Base-by-base conservation (phyloP, 768 basidiomycete species). In the Termitomyces sp. region DNA sequence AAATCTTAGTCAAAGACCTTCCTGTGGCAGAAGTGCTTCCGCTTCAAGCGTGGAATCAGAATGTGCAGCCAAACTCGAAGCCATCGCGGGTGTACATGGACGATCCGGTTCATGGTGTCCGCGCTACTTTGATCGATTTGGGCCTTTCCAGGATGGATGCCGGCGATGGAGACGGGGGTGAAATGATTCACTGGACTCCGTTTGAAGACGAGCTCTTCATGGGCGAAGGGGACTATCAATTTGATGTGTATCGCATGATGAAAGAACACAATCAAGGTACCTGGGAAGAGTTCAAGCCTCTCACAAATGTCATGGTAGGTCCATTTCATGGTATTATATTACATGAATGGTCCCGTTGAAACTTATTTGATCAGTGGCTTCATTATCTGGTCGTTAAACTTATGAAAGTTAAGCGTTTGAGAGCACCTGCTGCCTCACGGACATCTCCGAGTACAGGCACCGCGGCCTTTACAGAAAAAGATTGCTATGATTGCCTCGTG, bases 191-290 rank as follows among this genome's bases (percentile, higher is more conserved):
- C 59, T 96, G 87, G 84, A 91, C 94, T 1, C 84, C 86, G 8
- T 86, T 97, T 62, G 96, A 97, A 52, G 85, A 88, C 11, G 94
- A 94, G 66, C 83, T 95, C 29, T 98, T 98, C 67, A 89, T 93
- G 76, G 96, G 96, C 36, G 86, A 92, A 78, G 96, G 94, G 10
- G 92, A 94, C 71, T 91, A 92, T 68, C 97, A 98, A 72, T 98
- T 94, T 72, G 94, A 98, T 69, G 80, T 98, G 4, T 99, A 99
- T 69, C 85, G 96, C 47, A 83, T 88, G 75, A 98, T 98, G 93
- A 79, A 80, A 53, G 76, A 78, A 36, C 75, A 86, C 63, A 86
- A 84, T 50, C 75, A 79, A 5, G 77, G 77, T 40, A 71, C 78
- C 46, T 99, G 97, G 97, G 82, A 84, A 65, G 81, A 73, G 10